Evolutionary conservation across 306 rosid genomes (phyloP), one percentile per base, ranked within the genome.

Genomic region (Fragaria ananassa): DNA sequence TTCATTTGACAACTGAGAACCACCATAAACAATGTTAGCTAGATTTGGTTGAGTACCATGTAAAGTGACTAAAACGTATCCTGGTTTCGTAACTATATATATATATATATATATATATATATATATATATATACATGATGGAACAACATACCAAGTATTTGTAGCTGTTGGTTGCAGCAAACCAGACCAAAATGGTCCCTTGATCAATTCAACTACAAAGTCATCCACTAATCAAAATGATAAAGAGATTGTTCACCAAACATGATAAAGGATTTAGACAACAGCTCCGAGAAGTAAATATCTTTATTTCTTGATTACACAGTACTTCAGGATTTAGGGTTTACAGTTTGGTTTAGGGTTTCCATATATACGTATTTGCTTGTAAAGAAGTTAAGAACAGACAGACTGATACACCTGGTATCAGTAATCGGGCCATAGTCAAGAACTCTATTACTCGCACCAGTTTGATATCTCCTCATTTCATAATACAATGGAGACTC

Each of bases 121-220:
- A 27, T 6, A 39, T 6, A 39, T 1, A 27, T 29, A 29, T 29
- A 29, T 29, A 29, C 10, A 41, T 44, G 41, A 42, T 42, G 68
- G 70, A 79, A 34, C 54, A 62, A 23, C 42, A 39, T 79, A 65
- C 78, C 74, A 72, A 53, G 54, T 54, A 41, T 21, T 41, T 51
- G 41, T n/a, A 5, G 73, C 50, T 31, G 56, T 37, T 44, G 23
- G 60, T 79, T 66, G 75, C 56, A 29, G 23, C 70, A 39, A 18
- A 74, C 79, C 63, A 54, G 75, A 57, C 79, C 83, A 73, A 74
- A 58, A 37, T 66, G 83, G 69, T 74, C 79, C 75, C 37, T 74
- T 56, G 66, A 72, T n/a, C 46, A 18, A 35, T 54, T 67, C 45
- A 66, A 49, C 64, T 8, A 56, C 15, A 10, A 58, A 35, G 8